Conservation (phyloP, 2,329 filamentous ascomycete genomes). For the Aspergillus novoparasiticus region DNA sequence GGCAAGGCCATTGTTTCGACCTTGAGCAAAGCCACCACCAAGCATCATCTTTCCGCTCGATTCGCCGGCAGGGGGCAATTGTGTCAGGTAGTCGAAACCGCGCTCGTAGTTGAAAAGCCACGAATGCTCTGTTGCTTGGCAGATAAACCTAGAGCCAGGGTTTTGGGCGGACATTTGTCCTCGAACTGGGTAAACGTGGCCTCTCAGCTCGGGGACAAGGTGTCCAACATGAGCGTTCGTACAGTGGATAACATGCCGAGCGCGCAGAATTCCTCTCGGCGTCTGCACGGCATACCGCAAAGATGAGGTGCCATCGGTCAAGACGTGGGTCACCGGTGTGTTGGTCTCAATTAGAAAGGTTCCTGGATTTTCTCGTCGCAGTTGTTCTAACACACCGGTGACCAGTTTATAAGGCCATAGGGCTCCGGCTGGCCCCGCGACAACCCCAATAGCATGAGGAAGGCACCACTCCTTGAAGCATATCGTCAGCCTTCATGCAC, state of each 20-base stretch:
- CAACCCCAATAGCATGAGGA: slow-evolving; percentile 24
- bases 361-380: slow-evolving; percentile 37
- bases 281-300: slow-evolving; percentile 49
- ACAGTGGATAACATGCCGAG: slow-evolving; percentile 59
- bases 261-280: slow-evolving; percentile 46
- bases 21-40: slow-evolving; percentile 55
- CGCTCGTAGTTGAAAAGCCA: slow-evolving; percentile 55
- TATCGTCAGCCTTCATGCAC: background rate
- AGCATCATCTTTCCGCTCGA: slow-evolving; percentile 53
- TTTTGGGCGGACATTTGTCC: slow-evolving; percentile 48
- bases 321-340: slow-evolving; percentile 22
- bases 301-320: background rate
- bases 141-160: slow-evolving; percentile 31
- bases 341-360: slow-evolving; percentile 28
- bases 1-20: slow-evolving; percentile 46
- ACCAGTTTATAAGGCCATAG: slow-evolving; percentile 39
- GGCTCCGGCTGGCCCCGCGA: slow-evolving; percentile 31
- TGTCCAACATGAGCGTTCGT: slow-evolving; percentile 59
- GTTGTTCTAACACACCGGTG: slow-evolving; percentile 22
- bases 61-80: slow-evolving; percentile 36
- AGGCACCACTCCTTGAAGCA: slow-evolving; percentile 27
- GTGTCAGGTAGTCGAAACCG: slow-evolving; percentile 58
- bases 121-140: slow-evolving; percentile 43
- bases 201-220: slow-evolving; percentile 51
- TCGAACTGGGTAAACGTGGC: slow-evolving; percentile 41